phyloP scores from a whole-genome alignment of 192 early-diverging fungal species.

The Oehlia diaphana region DNA sequence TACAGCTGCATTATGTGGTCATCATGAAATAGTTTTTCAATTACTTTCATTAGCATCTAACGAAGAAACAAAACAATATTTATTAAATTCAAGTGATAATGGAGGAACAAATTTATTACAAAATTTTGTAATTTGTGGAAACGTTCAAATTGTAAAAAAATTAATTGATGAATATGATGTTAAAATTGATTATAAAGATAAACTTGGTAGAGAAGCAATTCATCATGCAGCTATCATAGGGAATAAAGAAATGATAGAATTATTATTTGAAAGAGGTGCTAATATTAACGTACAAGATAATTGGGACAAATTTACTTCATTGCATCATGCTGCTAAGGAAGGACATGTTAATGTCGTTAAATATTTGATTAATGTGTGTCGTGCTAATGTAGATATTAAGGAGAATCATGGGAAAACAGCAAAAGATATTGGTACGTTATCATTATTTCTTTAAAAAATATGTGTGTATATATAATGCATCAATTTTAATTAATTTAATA shows the following conservation, averaged over 20 bases:
- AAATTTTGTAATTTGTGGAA: conserved; percentile 36
- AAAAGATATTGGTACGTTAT: conserved; percentile 37
- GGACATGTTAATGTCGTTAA: conserved; percentile 27
- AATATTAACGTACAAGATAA: conserved; percentile 34
- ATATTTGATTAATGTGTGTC: conserved; percentile 28
- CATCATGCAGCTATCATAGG: conserved; percentile 47
- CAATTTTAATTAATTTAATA: too few relatives aligned
- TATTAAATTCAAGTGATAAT: conserved; percentile 36
- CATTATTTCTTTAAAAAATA: neutral
- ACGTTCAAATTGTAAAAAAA: conserved; percentile 27
- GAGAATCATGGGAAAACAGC: conserved; percentile 40
- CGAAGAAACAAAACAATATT: neutral
- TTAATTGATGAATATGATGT: conserved; percentile 29
- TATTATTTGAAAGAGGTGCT: conserved; percentile 18
- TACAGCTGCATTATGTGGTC: conserved; percentile 33
- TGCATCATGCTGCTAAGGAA: conserved; percentile 43
- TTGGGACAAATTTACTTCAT: conserved; percentile 47
- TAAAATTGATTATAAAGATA: conserved; percentile 33
- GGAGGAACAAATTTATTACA: conserved; percentile 38
- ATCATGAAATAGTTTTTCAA: conserved; percentile 20
- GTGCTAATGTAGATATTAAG: conserved; percentile 13
- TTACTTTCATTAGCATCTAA: conserved; percentile 19
- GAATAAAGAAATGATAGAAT: conserved; percentile 24
- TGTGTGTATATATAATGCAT: too few relatives aligned
- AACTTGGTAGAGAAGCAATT: conserved; percentile 36